phyloP scores from a whole-genome alignment of 805 yeast species.

The Candida chilensis region DNA sequence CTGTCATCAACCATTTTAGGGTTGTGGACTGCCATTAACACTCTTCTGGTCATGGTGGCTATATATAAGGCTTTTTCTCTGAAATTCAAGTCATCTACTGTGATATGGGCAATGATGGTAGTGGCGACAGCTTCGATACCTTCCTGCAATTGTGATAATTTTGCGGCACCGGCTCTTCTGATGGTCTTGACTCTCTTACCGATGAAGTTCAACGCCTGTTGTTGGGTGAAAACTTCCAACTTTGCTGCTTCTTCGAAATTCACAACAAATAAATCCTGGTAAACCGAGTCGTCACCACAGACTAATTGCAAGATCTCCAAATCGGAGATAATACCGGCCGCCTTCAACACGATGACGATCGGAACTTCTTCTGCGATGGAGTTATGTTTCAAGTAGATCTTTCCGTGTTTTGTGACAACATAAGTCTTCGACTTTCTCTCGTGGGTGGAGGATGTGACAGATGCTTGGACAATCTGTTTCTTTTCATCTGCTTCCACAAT shows the following conservation, averaged over 20 bases:
- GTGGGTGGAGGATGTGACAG: slow-evolving; percentile 96
- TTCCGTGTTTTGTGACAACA: slow-evolving; percentile 85
- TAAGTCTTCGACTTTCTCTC: slow-evolving; percentile 97
- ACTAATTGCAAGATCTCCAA: slow-evolving; percentile 89
- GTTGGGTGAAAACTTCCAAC: slow-evolving; percentile 80
- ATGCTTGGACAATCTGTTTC: slow-evolving; percentile 90
- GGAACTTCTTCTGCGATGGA: slow-evolving; percentile 95
- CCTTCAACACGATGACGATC: slow-evolving; percentile 85
- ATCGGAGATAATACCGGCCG: slow-evolving; percentile 91
- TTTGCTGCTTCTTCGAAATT: slow-evolving; percentile 92
- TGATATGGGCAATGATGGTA: slow-evolving; percentile 89
- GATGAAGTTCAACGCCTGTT: slow-evolving; percentile 84
- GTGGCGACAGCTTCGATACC: slow-evolving; percentile 96
- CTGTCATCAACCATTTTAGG: slow-evolving; percentile 97
- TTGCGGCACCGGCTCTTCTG: slow-evolving; percentile 78
- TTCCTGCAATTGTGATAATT: slow-evolving; percentile 75
- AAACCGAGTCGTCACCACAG: slow-evolving; percentile 81
- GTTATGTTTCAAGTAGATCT: slow-evolving; percentile 87
- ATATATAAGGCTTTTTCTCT: slow-evolving; percentile 90
- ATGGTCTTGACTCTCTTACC: slow-evolving; percentile 90
- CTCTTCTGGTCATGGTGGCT: slow-evolving; percentile 95
- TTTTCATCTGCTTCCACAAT: slow-evolving; percentile 96
- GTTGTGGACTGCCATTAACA: slow-evolving; percentile 89
- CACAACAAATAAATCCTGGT: slow-evolving; percentile 87
- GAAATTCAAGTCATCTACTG: slow-evolving; percentile 76